Percentiles rank a stretch among this genome's conserved stretches.
Evolutionary conservation across 1,284 basidiomycete genomes (phyloP).

Genomic region (Boletus mariae): DNA sequence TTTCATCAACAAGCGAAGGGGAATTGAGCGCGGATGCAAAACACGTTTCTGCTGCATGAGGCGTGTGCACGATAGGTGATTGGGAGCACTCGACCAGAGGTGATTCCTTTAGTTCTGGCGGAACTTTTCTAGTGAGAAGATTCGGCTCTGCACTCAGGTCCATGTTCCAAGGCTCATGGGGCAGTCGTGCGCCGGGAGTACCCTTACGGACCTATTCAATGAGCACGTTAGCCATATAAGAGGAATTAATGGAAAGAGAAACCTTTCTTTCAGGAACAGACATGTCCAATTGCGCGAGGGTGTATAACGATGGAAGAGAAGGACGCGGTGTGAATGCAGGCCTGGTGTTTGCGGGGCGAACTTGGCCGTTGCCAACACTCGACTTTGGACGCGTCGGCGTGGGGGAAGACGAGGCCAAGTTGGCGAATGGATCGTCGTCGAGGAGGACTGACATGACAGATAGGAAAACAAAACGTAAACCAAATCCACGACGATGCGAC

Average conservation of each 20-base stretch:
- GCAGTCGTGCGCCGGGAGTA: conserved; percentile 55
- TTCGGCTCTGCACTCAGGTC: conserved; percentile 11
- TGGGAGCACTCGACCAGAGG: not conserved
- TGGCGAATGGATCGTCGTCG: conserved; percentile 71
- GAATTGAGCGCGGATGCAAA: conserved; percentile 2
- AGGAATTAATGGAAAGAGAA: conserved; percentile 12
- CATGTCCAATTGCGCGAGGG: conserved; percentile 54
- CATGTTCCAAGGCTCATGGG: conserved; percentile 58
- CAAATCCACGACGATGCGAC: conserved; percentile 31
- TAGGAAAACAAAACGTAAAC: not conserved
- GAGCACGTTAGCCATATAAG: conserved; percentile 3
- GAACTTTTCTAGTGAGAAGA: conserved; percentile 7
- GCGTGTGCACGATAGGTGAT: not conserved
- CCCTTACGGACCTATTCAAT: conserved; percentile 50
- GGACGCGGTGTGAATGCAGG: conserved; percentile 59
- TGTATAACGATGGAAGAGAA: conserved; percentile 61
- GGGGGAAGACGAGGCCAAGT: conserved; percentile 31
- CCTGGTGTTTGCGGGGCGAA: conserved; percentile 52
- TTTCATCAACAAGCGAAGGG: conserved; percentile 21
- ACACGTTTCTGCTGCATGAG: conserved; percentile 10
- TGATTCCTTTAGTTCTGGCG: conserved; percentile 5
- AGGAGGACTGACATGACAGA: conserved; percentile 34
- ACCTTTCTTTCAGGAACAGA: conserved; percentile 53
- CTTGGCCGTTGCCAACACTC: conserved; percentile 34
- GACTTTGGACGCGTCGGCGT: conserved; percentile 32